phyloP scores from a whole-genome alignment of 306 rosid genomes.

The Sechiopsis laciniata region DNA sequence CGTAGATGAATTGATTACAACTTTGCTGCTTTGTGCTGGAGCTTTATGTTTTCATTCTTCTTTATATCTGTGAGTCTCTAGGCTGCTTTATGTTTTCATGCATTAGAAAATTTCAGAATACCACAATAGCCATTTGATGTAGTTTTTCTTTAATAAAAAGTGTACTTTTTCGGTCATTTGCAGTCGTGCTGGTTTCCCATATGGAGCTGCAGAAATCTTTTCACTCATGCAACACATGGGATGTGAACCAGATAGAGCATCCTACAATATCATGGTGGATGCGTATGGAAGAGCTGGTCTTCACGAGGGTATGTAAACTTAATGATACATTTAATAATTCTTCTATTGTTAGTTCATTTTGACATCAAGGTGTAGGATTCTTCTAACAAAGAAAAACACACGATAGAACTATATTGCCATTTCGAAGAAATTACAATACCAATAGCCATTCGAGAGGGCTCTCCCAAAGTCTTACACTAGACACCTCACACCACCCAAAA shows the following conservation, averaged over 20 bases:
- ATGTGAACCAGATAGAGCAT: constrained; percentile 96
- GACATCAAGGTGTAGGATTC: not conserved
- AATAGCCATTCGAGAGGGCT: no score
- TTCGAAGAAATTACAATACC: no score
- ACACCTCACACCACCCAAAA: no score
- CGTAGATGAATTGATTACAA: not conserved
- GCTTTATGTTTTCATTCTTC: not conserved
- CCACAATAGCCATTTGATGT: not conserved
- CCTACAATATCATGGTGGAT: constrained; percentile 88
- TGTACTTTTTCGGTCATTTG: constrained; percentile 20
- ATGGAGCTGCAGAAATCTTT: constrained; percentile 86
- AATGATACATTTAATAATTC: not conserved
- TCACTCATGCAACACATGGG: constrained; percentile 97
- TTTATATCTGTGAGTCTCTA: no score
- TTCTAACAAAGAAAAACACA: no score
- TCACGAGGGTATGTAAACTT: constrained; percentile 54
- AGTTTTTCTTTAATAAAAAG: not conserved
- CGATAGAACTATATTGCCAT: no score
- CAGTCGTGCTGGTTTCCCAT: constrained; percentile 92
- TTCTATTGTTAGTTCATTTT: not conserved
- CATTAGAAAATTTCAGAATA: not conserved
- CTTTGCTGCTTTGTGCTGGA: not conserved
- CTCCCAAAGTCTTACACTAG: no score
- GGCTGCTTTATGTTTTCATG: not conserved
- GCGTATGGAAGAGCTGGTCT: constrained; percentile 93